Evolutionary conservation across 345 rosid genomes (phyloP).

Genomic region (Salix exigua): DNA sequence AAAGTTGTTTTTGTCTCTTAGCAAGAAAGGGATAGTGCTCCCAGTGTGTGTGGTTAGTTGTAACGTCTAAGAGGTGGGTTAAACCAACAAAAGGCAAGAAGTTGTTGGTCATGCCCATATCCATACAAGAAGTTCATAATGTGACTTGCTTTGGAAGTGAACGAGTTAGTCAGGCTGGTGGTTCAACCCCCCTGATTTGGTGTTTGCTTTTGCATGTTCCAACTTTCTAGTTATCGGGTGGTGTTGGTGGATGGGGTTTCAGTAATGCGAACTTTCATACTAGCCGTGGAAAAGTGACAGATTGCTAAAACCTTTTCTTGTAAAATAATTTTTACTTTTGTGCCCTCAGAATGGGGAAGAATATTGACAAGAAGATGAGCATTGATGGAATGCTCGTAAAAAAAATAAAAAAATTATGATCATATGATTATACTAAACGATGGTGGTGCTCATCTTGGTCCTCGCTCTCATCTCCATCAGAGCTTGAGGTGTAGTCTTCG

Average conservation of each 20-base stretch:
- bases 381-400: constrained; percentile 9
- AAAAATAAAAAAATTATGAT: neutral
- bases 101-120: neutral
- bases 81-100: neutral
- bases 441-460: neutral
- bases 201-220: neutral
- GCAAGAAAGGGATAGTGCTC: neutral
- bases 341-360: constrained; percentile 8
- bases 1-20: neutral
- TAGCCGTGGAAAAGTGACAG: neutral
- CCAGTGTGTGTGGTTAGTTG: neutral
- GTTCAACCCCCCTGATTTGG: neutral
- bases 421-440: constrained; percentile 2
- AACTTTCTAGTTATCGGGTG: constrained; percentile 8
- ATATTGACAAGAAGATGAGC: constrained; percentile 12
- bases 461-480: constrained; percentile 20
- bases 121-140: constrained; percentile 1
- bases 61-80: constrained; percentile 5
- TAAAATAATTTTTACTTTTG: neutral
- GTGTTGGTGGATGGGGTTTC: neutral
- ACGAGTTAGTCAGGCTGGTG: neutral
- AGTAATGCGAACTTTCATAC: neutral
- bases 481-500: constrained; percentile 7
- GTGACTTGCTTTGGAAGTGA: constrained; percentile 12
- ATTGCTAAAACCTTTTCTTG: neutral